Conservation (phyloP, 164 flowering plant genomes). For the Paratinospora sagittata region DNA sequence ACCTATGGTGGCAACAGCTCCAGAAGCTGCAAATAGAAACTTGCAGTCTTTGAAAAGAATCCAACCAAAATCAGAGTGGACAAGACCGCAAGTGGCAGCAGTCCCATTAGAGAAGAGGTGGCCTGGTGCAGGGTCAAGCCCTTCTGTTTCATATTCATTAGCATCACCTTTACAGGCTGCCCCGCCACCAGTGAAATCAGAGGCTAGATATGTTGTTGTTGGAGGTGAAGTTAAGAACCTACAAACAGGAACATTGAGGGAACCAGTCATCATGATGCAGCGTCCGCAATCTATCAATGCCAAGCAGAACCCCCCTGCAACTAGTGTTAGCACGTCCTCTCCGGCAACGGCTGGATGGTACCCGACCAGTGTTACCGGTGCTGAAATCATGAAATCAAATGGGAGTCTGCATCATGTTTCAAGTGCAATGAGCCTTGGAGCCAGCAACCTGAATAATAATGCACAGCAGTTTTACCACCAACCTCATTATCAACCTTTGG, state of each 20-base stretch:
- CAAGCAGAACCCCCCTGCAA: conserved; percentile 18
- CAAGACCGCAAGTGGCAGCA: conserved; percentile 26
- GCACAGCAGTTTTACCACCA: conserved; percentile 42
- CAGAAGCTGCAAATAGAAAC: conserved; percentile 33
- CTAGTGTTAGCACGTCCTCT: conserved; percentile 36
- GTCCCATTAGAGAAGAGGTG: conserved; percentile 36
- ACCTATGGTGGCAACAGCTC: conserved; percentile 18
- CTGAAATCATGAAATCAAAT: conserved; percentile 37
- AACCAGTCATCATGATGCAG: conserved; percentile 75
- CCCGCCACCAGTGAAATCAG: conserved; percentile 23
- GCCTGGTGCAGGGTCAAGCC: conserved; percentile 34
- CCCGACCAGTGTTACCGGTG: conserved; percentile 24
- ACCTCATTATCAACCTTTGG: conserved; percentile 27
- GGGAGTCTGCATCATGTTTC: conserved; percentile 25
- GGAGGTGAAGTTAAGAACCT: conserved; percentile 43
- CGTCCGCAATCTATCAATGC: conserved; percentile 49
- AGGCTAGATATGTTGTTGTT: conserved; percentile 28
- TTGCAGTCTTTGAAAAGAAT: conserved; percentile 38
- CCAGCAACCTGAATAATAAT: conserved; percentile 18
- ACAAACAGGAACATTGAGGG: conserved; percentile 43
- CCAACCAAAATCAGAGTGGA: conserved; percentile 36
- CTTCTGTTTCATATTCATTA: conserved; percentile 36
- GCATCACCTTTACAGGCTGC: conserved; percentile 42
- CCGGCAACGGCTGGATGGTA: conserved; percentile 43
- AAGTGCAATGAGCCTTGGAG: conserved; percentile 12